phyloP scores from a whole-genome alignment of 2,329 filamentous ascomycete species.

The Rhynchosporium graminicola region DNA sequence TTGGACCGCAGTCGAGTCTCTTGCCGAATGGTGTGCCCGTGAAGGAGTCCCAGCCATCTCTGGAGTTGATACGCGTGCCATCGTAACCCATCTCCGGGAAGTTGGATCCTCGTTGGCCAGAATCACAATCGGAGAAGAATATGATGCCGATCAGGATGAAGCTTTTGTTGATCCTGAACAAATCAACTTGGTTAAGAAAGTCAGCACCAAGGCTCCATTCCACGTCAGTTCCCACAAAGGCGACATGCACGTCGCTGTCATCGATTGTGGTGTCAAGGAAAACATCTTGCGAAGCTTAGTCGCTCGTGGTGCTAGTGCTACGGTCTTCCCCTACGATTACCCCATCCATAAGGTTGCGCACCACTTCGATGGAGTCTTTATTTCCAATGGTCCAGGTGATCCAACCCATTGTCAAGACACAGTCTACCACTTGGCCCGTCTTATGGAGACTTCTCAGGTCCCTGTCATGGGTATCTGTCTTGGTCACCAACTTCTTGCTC shows the following conservation, averaged over 20 bases:
- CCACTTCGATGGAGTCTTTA: conserved; percentile 98
- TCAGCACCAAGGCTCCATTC: conserved; percentile 98
- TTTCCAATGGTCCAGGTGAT: conserved; percentile 97
- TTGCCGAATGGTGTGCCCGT: conserved; percentile 91
- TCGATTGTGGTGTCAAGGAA: conserved; percentile 99
- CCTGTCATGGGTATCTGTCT: conserved; percentile 98
- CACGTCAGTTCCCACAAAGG: conserved; percentile 84
- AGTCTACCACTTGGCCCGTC: conserved; percentile 83
- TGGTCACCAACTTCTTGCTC: conserved; percentile 91
- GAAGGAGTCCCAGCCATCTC: conserved; percentile 96
- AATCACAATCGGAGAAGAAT: conserved; percentile 95
- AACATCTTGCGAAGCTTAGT: conserved; percentile 97
- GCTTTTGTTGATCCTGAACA: conserved; percentile 92
- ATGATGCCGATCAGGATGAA: conserved; percentile 97
- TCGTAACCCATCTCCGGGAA: conserved; percentile 94
- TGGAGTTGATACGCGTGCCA: conserved; percentile 93
- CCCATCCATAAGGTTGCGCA: conserved; percentile 97
- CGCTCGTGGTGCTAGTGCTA: conserved; percentile 86
- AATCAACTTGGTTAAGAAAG: conserved; percentile 94
- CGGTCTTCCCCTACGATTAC: conserved; percentile 94
- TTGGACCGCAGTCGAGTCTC: conserved; percentile 95
- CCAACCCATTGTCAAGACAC: conserved; percentile 95
- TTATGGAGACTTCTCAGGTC: conserved; percentile 89
- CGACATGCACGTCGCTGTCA: conserved; percentile 85
- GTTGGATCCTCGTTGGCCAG: conserved; percentile 93